These are phyloP conservation scores for Mimosa pudica DNA, from an alignment of 306 rosid genomes.

Conservation along the genomic window DNA sequence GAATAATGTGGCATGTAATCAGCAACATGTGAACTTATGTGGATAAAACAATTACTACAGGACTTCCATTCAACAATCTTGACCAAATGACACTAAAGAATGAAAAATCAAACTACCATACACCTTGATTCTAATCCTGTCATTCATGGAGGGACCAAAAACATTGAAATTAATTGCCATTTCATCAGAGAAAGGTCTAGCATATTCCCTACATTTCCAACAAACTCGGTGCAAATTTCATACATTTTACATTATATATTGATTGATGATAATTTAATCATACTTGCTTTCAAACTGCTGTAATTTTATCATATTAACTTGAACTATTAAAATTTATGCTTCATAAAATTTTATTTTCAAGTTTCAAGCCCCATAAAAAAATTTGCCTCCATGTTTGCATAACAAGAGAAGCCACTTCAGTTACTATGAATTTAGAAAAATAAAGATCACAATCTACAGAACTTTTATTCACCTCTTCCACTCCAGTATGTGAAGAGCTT, in stretches of 20 bases:
- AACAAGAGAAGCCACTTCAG: conserved; percentile 28
- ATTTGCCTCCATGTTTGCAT: conserved; percentile 17
- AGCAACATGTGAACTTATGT: not conserved
- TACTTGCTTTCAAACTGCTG: not conserved
- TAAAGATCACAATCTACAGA: conserved; percentile 13
- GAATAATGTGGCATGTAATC: not conserved
- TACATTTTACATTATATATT: not conserved
- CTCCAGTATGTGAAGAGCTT: conserved; percentile 44
- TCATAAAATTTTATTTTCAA: not conserved
- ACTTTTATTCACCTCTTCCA: conserved; percentile 53
- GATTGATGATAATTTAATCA: not conserved
- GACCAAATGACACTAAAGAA: not conserved
- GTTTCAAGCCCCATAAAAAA: not conserved
- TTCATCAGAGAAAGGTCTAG: not conserved
- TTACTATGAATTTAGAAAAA: conserved; percentile 9
- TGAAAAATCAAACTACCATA: not conserved
- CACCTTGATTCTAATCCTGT: not conserved
- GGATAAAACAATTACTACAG: not conserved
- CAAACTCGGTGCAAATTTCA: not conserved
- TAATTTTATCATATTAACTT: not conserved
- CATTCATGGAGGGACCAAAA: not conserved
- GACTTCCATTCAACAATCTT: not conserved
- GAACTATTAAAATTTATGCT: not conserved
- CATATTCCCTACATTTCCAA: not conserved
- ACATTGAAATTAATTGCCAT: not conserved